These are phyloP conservation scores for Diaporthe ilicicola DNA, from an alignment of 2,329 filamentous ascomycete species.

Conservation along the genomic window DNA sequence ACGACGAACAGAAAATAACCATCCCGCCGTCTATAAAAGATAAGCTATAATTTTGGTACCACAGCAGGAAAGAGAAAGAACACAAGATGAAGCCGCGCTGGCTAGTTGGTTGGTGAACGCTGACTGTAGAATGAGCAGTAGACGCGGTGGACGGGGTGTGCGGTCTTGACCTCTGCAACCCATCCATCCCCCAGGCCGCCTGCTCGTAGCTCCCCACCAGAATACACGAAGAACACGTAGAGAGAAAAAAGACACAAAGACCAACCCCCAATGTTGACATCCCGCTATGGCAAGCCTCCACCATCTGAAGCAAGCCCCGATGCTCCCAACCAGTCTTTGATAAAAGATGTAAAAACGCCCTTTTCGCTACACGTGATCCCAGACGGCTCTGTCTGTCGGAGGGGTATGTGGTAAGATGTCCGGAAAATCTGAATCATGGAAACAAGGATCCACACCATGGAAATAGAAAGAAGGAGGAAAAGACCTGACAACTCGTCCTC, in stretches of 20 bases:
- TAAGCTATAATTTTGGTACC: conserved; percentile 12
- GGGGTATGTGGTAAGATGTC: conserved; percentile 9
- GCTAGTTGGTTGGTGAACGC: neutral
- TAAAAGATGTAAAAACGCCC: conserved; percentile 5
- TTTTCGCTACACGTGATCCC: conserved; percentile 15
- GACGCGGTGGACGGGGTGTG: neutral
- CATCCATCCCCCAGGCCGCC: neutral
- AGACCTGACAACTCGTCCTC: neutral
- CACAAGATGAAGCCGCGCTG: neutral
- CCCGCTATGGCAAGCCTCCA: neutral
- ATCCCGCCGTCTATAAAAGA: conserved; percentile 22
- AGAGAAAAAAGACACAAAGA: neutral
- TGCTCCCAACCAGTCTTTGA: conserved; percentile 25
- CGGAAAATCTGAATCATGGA: neutral
- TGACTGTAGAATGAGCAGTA: too few species aligned
- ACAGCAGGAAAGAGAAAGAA: neutral
- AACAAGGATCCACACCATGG: neutral
- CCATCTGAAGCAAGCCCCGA: neutral
- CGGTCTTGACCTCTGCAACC: neutral
- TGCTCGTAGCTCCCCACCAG: neutral
- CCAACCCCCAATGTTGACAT: conserved; percentile 2
- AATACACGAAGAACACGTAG: neutral
- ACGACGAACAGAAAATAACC: neutral
- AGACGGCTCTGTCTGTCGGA: neutral
- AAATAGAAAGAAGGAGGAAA: neutral